A percentile compares a stretch with the other conserved stretches of the same genome.
These are phyloP conservation scores for Panicum virgatum DNA, from an alignment of 202 grass and related monocot genomes.

Conservation along the genomic window DNA sequence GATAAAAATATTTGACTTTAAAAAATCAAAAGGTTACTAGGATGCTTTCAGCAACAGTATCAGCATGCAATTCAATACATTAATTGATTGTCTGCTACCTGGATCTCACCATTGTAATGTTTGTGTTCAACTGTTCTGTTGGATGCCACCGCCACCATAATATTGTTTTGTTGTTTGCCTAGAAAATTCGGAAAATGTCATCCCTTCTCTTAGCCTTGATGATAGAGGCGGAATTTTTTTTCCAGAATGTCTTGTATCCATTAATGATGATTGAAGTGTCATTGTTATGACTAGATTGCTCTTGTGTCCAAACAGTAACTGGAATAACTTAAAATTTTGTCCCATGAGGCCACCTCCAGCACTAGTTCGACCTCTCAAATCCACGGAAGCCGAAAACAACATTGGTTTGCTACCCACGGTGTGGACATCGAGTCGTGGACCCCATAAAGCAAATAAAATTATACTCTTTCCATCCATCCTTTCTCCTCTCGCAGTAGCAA, in stretches of 20 bases:
- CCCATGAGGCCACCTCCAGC: no score
- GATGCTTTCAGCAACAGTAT: not conserved
- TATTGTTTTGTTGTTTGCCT: constrained; percentile 88
- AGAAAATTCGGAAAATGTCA: constrained; percentile 93
- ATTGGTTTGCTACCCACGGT: no score
- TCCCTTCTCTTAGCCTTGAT: constrained; percentile 67
- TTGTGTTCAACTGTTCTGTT: constrained; percentile 50
- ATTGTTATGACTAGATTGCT: constrained; percentile 40
- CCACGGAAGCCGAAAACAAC: no score
- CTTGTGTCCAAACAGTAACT: constrained; percentile 37
- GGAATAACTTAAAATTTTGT: constrained; percentile 55
- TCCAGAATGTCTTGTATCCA: constrained; percentile 52
- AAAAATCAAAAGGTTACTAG: no score
- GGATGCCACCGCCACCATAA: constrained; percentile 70
- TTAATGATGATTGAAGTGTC: not conserved
- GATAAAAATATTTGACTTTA: no score
- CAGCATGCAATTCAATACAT: not conserved
- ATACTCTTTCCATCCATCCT: no score
- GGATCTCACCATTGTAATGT: not conserved
- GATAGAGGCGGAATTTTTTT: constrained; percentile 69
- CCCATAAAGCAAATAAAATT: no score
- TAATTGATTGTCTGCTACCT: not conserved
- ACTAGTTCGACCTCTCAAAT: no score
- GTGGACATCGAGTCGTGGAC: no score
- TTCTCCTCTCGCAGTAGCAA: no score